These are phyloP conservation scores for Fraxinus velutina DNA, from an alignment of 305 asterid species.

Conservation along the genomic window DNA sequence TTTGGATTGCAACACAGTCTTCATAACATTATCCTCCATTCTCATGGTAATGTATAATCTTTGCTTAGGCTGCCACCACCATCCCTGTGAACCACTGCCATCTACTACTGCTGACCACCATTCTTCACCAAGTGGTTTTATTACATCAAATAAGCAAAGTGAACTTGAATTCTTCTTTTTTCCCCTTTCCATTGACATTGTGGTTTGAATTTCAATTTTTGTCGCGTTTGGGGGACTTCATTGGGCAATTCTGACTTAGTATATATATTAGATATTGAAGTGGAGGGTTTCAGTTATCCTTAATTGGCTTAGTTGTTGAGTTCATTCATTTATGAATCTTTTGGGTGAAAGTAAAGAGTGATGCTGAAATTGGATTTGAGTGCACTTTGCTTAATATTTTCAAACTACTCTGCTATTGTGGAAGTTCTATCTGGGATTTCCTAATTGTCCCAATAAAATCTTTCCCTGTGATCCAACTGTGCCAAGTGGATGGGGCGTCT, in stretches of 20 bases:
- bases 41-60: not conserved
- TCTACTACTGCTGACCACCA: not conserved
- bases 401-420: not conserved
- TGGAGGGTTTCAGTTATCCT: slow-evolving; percentile 14
- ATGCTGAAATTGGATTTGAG: not conserved
- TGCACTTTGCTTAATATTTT: not conserved
- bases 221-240: not conserved
- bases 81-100: not conserved
- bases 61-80: not conserved
- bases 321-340: slow-evolving; percentile 1
- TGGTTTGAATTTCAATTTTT: slow-evolving; percentile 2
- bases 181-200: slow-evolving; percentile 12
- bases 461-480: not conserved
- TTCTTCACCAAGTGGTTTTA: not conserved
- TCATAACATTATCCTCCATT: not conserved
- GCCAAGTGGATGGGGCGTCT: not conserved
- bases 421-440: not conserved
- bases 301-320: not conserved
- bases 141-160: not conserved
- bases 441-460: not conserved
- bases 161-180: not conserved
- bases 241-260: slow-evolving; percentile 4
- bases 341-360: not conserved
- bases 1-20: not conserved
- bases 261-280: slow-evolving; percentile 22